Evolutionary conservation across 495 filamentous ascomycete species (phyloP).

Genomic region (Cercophora newfieldiana): DNA sequence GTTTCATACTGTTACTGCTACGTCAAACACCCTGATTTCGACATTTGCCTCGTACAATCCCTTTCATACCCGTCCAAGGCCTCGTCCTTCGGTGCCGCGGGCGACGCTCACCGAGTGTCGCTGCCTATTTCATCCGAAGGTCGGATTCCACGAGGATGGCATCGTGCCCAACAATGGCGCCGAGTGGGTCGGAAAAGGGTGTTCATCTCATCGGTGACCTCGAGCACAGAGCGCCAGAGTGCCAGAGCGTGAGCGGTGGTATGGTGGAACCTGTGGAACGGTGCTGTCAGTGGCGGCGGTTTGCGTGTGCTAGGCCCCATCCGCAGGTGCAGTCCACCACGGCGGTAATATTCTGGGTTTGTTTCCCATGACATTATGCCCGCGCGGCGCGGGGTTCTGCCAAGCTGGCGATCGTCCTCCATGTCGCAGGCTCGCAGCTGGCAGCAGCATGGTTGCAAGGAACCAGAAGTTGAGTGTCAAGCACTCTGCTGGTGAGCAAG

Average conservation of each 20-base stretch:
- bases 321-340: background rate
- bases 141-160: background rate
- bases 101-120: background rate
- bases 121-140: background rate
- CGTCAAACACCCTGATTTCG: background rate
- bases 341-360: constrained; percentile 1
- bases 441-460: background rate
- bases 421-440: constrained; percentile 3
- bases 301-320: background rate
- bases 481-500: background rate
- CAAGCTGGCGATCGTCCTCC: constrained; percentile 8
- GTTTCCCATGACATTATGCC: constrained; percentile 2
- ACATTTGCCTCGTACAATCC: background rate
- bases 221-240: background rate
- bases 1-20: background rate
- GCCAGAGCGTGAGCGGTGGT: background rate
- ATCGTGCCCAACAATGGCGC: background rate
- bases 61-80: background rate
- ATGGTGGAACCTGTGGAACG: constrained; percentile 13
- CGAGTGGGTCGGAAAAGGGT: background rate
- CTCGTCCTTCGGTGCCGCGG: background rate
- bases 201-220: constrained; percentile 9
- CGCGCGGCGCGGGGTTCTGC: background rate
- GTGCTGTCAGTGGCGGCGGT: constrained; percentile 14
- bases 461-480: background rate